Conservation (phyloP, 441 rosid genomes). For the Sinapis alba region DNA sequence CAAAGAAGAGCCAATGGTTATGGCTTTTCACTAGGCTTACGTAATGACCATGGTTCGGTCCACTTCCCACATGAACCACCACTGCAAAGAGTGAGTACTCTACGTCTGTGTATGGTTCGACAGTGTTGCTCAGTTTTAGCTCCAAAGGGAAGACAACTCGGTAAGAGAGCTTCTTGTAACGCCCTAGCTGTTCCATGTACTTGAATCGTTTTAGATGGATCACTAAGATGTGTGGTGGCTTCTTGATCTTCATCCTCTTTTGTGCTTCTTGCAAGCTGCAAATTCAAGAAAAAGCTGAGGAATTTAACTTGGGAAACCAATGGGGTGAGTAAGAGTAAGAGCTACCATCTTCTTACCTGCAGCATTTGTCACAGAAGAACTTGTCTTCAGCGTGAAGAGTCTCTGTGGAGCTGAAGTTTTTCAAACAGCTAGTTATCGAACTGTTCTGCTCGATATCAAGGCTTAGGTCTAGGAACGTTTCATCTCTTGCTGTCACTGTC, state of each 20-base stretch:
- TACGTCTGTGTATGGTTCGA: constrained; percentile 72
- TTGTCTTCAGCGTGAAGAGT: constrained; percentile 95
- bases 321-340: neutral
- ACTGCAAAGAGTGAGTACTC: constrained; percentile 95
- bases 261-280: constrained; percentile 95
- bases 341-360: constrained; percentile 65
- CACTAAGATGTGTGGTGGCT: constrained; percentile 84
- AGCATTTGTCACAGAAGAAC: constrained; percentile 97
- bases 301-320: neutral
- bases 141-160: constrained; percentile 90
- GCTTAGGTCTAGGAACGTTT: constrained; percentile 89
- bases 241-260: constrained; percentile 98
- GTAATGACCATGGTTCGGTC: constrained; percentile 94
- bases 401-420: constrained; percentile 96
- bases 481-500: constrained; percentile 95
- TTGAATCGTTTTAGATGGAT: constrained; percentile 91
- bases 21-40: constrained; percentile 97
- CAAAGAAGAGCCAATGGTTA: constrained; percentile 92
- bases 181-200: constrained; percentile 89
- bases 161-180: constrained; percentile 87
- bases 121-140: constrained; percentile 86
- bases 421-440: constrained; percentile 94
- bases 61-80: constrained; percentile 93
- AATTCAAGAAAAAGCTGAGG: neutral
- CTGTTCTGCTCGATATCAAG: constrained; percentile 97